Percentiles rank a stretch among this genome's conserved stretches.
These are phyloP conservation scores for Backusella sp. DNA, from an alignment of 192 early-diverging fungal genomes.

Conservation along the genomic window DNA sequence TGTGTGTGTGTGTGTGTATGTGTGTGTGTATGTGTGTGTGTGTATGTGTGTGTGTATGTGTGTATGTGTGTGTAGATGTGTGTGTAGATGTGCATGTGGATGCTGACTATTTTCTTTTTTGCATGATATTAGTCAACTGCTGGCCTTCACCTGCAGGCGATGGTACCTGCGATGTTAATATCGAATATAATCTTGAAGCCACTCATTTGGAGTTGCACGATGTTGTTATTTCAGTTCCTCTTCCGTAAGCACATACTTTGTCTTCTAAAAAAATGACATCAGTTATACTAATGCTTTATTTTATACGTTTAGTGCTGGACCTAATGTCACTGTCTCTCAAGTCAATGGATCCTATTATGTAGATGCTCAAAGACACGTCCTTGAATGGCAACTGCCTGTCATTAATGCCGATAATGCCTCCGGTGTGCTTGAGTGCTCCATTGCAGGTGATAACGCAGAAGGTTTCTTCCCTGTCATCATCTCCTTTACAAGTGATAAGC, in stretches of 20 bases:
- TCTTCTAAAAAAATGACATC: neutral
- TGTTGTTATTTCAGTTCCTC: slow-evolving; percentile 87
- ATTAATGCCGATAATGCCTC: slow-evolving; percentile 76
- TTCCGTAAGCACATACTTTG: slow-evolving; percentile 59
- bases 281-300: slow-evolving; percentile 10
- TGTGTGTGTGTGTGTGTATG: no score
- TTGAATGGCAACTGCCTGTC: slow-evolving; percentile 86
- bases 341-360: slow-evolving; percentile 82
- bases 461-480: slow-evolving; percentile 87
- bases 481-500: slow-evolving; percentile 66
- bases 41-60: no score
- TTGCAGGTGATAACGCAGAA: slow-evolving; percentile 71
- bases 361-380: slow-evolving; percentile 62
- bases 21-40: no score
- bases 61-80: no score
- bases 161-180: slow-evolving; percentile 91
- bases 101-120: neutral
- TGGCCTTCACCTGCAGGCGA: slow-evolving; percentile 92
- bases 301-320: slow-evolving; percentile 3
- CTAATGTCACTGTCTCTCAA: slow-evolving; percentile 67
- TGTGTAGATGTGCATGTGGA: neutral
- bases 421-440: slow-evolving; percentile 86
- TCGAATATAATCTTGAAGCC: slow-evolving; percentile 91
- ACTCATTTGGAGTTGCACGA: slow-evolving; percentile 77
- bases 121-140: slow-evolving; percentile 76